phyloP scores from a whole-genome alignment of 345 rosid species.

The Angophora floribunda region DNA sequence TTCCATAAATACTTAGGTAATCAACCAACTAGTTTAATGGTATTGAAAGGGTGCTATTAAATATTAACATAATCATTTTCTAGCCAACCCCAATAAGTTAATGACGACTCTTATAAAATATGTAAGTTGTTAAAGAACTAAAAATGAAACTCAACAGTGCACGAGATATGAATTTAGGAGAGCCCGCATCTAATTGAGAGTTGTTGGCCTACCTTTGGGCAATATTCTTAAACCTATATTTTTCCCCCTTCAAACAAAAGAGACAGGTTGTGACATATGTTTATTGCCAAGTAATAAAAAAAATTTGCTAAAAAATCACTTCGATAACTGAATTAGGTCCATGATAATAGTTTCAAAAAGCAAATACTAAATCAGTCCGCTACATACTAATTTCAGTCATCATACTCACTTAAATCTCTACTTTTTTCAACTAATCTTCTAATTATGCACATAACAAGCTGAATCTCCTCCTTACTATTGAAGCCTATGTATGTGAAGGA shows the following conservation, averaged over 20 bases:
- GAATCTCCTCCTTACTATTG: background rate
- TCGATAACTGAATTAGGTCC: background rate
- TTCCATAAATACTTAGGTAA: background rate
- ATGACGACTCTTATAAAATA: too few species aligned
- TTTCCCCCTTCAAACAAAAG: background rate
- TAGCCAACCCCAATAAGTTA: background rate
- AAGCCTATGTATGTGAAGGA: background rate
- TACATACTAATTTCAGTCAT: background rate
- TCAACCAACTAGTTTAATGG: background rate
- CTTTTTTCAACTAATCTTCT: background rate
- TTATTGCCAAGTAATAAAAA: background rate
- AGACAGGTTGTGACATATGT: background rate
- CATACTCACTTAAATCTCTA: background rate
- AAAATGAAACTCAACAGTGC: background rate
- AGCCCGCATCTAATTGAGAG: accelerated
- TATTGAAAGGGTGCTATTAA: background rate
- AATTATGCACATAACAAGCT: background rate
- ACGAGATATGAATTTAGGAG: too few species aligned
- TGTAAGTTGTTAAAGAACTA: background rate
- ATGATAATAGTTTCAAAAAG: background rate
- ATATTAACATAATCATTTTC: background rate
- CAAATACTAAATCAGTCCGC: background rate
- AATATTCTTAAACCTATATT: background rate
- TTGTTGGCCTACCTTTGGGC: slow-evolving; percentile 51
- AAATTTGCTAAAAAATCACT: background rate